Conservation (phyloP, 495 filamentous ascomycete species). For the Neurospora tetrasperma region DNA sequence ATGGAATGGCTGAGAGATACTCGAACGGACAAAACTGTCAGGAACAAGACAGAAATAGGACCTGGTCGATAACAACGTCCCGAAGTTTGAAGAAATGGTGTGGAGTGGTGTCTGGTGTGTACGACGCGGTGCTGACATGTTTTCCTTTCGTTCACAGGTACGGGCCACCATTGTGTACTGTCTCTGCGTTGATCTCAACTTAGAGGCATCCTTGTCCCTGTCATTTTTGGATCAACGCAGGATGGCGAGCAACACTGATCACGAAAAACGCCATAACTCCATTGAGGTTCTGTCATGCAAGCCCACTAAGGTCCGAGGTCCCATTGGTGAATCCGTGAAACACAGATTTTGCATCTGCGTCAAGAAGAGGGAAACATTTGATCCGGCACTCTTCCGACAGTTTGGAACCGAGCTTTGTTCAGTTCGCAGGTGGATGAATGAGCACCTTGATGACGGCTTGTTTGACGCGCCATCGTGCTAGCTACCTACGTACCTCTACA, state of each 20-base stretch:
- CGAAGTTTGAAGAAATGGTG: background rate
- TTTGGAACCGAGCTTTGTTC: background rate
- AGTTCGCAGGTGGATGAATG: background rate
- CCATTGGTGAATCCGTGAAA: background rate
- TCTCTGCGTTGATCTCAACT: background rate
- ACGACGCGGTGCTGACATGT: background rate
- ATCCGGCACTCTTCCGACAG: background rate
- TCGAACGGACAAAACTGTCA: background rate
- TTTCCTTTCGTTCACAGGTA: background rate
- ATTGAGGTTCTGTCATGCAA: background rate
- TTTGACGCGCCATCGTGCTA: background rate
- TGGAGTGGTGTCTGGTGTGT: background rate
- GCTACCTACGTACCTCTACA: background rate
- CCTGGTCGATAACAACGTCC: background rate
- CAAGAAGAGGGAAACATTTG: background rate
- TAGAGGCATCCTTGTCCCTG: background rate
- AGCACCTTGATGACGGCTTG: background rate
- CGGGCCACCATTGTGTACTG: background rate
- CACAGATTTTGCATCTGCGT: background rate
- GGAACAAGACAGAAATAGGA: background rate
- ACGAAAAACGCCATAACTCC: background rate
- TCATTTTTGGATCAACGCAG: background rate
- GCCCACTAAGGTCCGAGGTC: background rate
- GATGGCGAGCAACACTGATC: background rate
- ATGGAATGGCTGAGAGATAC: background rate